Evolutionary conservation across 495 filamentous ascomycete species (phyloP), one percentile per base, ranked within the genome.

Genomic region (Talaromyces stipitatus): DNA sequence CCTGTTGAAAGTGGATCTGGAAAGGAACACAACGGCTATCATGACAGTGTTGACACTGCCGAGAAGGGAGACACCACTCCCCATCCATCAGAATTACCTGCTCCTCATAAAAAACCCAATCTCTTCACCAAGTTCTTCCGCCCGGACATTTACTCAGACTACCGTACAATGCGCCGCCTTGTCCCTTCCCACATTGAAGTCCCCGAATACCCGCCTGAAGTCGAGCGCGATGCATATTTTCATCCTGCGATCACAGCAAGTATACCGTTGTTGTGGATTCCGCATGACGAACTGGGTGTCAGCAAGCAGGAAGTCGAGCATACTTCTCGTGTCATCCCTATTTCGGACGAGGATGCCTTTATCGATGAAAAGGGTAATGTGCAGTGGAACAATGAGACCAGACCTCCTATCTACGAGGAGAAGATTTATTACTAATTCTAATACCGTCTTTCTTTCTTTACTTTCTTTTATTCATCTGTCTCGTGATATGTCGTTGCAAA

Each of bases 231-330:
- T 54, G 91, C 90, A 1, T 96, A 96, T 73, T 78, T 79, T 69
- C 84, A 92, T 53, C 91, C 92, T 2, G 75, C 83, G 5, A 80
- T 95, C 57, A 82, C 63, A 9, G 76, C 83, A 9, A 66, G 73
- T 56, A 77, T 84, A 1, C 88, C 89, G 22, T 69, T 92, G 36
- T 76, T 97, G 26, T 96, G 92, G 92, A 85, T 97, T 56, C 89
- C 91, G 5, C 77, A 78, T 50, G 92, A 97, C 64, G 69, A 78
- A 1, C 74, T 85, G 56, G 92, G 92, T 50, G 78, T 96, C 38
- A 88, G 83, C 41, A 78, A 77, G 68, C 85, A 92, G 71, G 92
- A 96, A 75, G 74, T 91, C 47, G 73, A 73, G 16, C 86, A 91
- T 63, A 88, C 85, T 14, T 72, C 75, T 61, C 80, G 79, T 58